Evolutionary conservation across 495 filamentous ascomycete genomes (phyloP), one percentile per base, ranked within the genome.

Genomic region (Trichoderma orchidacearum): DNA sequence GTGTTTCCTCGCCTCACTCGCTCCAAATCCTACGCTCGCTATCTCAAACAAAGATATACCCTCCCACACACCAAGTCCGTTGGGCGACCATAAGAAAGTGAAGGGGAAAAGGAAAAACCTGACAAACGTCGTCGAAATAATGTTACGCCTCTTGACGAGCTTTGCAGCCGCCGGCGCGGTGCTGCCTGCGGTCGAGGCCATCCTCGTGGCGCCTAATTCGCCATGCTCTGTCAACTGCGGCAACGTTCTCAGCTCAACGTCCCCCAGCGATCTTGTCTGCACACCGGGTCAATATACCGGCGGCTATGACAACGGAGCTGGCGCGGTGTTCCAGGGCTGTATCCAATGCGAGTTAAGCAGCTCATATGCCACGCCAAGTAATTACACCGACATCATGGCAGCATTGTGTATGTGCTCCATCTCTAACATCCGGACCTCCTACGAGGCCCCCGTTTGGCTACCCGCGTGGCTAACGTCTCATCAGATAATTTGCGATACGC

Each of bases 401-500:
- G 56, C 75, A 34, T 58, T 75, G 6, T 76, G 74, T 77, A 69
- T 57, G 71, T 64, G 1, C 31, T 56, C 21, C 29, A 28, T 28
- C n/a, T 21, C 5, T 27, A 9, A 17, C 17, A n/a, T 31, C 11
- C 28, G 51, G 1, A 30, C 21, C 25, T 17, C 12, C n/a, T n/a
- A n/a, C n/a, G n/a, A n/a, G n/a, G n/a, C n/a, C n/a, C n/a, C n/a
- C n/a, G n/a, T n/a, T n/a, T n/a, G n/a, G n/a, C n/a, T n/a, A n/a
- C n/a, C n/a, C n/a, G n/a, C n/a, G n/a, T n/a, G n/a, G n/a, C n/a
- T n/a, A n/a, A n/a, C n/a, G n/a, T n/a, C n/a, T n/a, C n/a, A n/a
- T 15, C n/a, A 78, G 75, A 73, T 60, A 78, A 78, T 54, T 56
- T 77, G 30, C 66, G 75, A 55, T 72, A 63, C 61, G 67, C 70